A percentile compares a stretch with the other conserved stretches of the same genome.
Conservation (phyloP, 768 basidiomycete species). For the Polyporus arcularius region DNA sequence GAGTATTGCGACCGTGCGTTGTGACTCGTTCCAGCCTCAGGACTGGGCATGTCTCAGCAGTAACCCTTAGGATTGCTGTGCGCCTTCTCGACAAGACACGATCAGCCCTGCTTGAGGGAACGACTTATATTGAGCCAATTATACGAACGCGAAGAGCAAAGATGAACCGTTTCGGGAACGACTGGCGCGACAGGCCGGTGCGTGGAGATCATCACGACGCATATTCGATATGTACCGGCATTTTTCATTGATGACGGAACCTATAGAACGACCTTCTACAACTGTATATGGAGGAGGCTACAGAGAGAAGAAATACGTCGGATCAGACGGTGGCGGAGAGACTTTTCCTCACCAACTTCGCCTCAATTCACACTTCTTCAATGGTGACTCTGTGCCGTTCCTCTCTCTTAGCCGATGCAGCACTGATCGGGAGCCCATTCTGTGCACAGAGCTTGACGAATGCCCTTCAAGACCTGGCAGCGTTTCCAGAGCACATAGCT, state of each 20-base stretch:
- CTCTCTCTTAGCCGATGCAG: too few species aligned
- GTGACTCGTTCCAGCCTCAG: background rate
- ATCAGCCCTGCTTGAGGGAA: slow-evolving; percentile 1
- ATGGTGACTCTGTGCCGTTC: too few species aligned
- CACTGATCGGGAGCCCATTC: too few species aligned
- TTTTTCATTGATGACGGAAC: background rate
- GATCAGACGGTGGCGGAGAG: too few species aligned
- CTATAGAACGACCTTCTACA: slow-evolving; percentile 20
- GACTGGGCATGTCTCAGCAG: background rate
- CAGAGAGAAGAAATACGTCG: too few species aligned
- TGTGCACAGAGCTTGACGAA: slow-evolving; percentile 28
- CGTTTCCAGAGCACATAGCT: slow-evolving; percentile 26
- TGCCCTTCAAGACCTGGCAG: slow-evolving; percentile 33
- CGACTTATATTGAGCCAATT: slow-evolving; percentile 28
- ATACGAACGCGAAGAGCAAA: slow-evolving; percentile 30
- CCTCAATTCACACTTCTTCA: slow-evolving; percentile 33
- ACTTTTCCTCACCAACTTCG: slow-evolving; percentile 29
- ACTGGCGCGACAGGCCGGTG: slow-evolving; percentile 35
- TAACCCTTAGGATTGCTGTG: slow-evolving; percentile 20
- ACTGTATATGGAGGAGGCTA: too few species aligned
- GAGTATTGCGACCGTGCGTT: slow-evolving; percentile 32
- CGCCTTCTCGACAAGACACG: slow-evolving; percentile 13
- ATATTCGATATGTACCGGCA: background rate
- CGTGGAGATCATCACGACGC: slow-evolving; percentile 3
- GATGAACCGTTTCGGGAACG: slow-evolving; percentile 24